These are phyloP conservation scores for Viridothelium virens DNA, from an alignment of 495 filamentous ascomycete species.

Conservation along the genomic window DNA sequence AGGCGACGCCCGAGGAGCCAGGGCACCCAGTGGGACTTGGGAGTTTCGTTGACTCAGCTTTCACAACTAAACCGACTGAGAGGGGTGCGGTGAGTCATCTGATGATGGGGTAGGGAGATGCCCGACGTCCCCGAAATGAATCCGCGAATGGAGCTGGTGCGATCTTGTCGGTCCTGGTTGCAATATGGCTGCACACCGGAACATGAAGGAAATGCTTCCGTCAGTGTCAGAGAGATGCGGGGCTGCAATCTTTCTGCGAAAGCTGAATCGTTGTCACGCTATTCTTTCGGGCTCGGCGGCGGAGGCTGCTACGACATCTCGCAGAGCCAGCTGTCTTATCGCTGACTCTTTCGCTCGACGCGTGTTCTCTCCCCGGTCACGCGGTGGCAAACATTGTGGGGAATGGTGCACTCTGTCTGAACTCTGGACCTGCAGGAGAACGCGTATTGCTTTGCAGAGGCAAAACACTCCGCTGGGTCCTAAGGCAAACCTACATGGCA, in stretches of 20 bases:
- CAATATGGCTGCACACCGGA: neutral
- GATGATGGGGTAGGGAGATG: neutral
- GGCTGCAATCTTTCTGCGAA: neutral
- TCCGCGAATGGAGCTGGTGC: neutral
- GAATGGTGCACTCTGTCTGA: neutral
- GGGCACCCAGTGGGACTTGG: neutral
- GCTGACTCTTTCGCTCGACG: neutral
- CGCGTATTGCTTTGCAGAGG: neutral
- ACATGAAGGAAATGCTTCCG: neutral
- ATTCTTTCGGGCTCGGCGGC: neutral
- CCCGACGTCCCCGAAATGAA: neutral
- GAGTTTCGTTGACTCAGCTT: too few species aligned
- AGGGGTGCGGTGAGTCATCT: neutral
- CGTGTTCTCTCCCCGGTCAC: neutral
- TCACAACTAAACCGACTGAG: neutral
- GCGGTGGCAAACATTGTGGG: constrained; percentile 3
- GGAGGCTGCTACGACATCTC: constrained; percentile 1
- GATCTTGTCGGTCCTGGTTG: neutral
- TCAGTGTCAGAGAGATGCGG: neutral
- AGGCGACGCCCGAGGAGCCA: neutral
- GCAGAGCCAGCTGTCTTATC: neutral
- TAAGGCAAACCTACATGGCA: neutral
- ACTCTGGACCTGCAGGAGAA: neutral
- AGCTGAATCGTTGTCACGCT: neutral
- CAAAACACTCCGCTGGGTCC: neutral